These are phyloP conservation scores for Linnemannia schmuckeri DNA, from an alignment of 192 early-diverging fungal species.

Conservation along the genomic window DNA sequence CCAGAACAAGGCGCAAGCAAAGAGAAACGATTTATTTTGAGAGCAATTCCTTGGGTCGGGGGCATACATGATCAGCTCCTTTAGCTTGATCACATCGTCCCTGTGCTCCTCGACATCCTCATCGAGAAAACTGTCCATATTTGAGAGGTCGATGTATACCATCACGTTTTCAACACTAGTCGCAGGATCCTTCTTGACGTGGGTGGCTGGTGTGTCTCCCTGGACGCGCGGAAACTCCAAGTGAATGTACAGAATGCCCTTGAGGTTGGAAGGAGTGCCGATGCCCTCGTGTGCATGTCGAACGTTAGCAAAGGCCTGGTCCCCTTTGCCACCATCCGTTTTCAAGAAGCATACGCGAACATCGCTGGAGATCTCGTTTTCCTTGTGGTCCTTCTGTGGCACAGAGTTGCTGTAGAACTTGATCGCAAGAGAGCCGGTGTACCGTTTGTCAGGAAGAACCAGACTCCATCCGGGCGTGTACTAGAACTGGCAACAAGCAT, in stretches of 20 bases:
- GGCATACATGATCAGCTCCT: not conserved
- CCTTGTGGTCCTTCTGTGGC: not conserved
- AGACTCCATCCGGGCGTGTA: slow-evolving; percentile 22
- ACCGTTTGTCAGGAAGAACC: slow-evolving; percentile 26
- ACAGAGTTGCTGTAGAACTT: slow-evolving; percentile 16
- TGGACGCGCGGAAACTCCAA: slow-evolving; percentile 23
- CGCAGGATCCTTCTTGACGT: slow-evolving; percentile 18
- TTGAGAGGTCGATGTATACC: slow-evolving; percentile 21
- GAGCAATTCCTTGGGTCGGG: too few species aligned
- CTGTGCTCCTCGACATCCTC: slow-evolving; percentile 4
- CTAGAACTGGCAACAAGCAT: slow-evolving; percentile 5
- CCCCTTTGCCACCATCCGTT: not conserved
- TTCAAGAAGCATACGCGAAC: slow-evolving; percentile 25
- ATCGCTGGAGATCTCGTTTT: too few species aligned
- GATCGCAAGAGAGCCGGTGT: slow-evolving; percentile 36
- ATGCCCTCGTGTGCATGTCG: not conserved
- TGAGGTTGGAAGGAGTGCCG: slow-evolving; percentile 8
- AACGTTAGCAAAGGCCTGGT: slow-evolving; percentile 7
- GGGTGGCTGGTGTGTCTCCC: not conserved
- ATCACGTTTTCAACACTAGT: slow-evolving; percentile 24
- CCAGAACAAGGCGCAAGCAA: too few species aligned
- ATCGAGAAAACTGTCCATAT: slow-evolving; percentile 26
- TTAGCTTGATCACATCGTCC: not conserved
- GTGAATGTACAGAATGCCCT: slow-evolving; percentile 37
- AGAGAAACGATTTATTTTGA: too few species aligned